Evolutionary conservation across 306 rosid genomes (phyloP), one percentile per base, ranked within the genome.

Genomic region (Urtica urens): DNA sequence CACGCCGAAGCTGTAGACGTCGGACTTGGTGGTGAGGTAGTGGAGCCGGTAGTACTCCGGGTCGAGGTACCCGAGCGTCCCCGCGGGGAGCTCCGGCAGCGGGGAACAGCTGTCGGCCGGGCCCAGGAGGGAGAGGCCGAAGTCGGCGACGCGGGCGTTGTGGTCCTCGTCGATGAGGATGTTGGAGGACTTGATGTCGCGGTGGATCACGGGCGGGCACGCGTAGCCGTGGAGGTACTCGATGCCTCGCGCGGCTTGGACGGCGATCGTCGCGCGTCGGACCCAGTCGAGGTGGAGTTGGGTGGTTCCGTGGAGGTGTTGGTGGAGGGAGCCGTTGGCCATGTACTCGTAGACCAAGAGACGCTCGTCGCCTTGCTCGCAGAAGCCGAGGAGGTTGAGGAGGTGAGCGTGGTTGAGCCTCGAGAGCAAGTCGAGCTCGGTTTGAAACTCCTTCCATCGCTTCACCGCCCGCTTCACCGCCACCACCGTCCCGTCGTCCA

Each of bases 11-110:
- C 97, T 84, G 40, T 84, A 90, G 1, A 90, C 93, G 69, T 90
- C 97, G 14, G 97, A 90, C 59, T 90, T 90, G 16, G 97, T 90
- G 10, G 97, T 90, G 19, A 90, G 93, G 62, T 90, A 90, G 33
- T 90, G 97, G 55, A 90, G 97, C 63, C 95, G 79, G 34, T 90
- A 90, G 77, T 84, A 90, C 47, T 90, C 97, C 7, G 95, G 97
- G 55, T 90, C 97, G 27, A 90, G 97, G 71, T 90, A 90, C 16
- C 97, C 97, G 1, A 84, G 93, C 3, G 97, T 90, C 2, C 97
- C 97, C 0, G 97, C 97, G 3, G 97, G 97, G 18, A 84, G 69
- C 55, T 84, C 97, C 0, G 95, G 93, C 49, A 90, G 51, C 2
- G 97, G 97, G 11, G 92, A 81, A 60, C 93, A 40, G 63, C 97